Percentiles rank a stretch among this genome's conserved stretches.
Evolutionary conservation across 306 rosid species (phyloP).

Genomic region (Styphnolobium japonicum): DNA sequence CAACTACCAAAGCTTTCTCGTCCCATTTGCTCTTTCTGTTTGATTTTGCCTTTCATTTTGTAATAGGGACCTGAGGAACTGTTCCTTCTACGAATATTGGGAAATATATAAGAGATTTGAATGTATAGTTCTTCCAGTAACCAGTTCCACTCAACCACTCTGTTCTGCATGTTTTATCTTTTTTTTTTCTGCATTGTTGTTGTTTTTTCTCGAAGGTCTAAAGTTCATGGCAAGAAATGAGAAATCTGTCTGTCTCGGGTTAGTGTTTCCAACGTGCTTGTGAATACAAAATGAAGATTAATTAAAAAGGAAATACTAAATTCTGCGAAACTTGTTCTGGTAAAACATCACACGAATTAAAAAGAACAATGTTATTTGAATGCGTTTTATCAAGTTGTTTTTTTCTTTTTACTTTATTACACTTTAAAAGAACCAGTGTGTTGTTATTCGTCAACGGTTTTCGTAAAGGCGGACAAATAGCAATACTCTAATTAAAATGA

Average conservation of each 20-base stretch:
- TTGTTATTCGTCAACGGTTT: no score
- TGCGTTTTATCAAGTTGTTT: no score
- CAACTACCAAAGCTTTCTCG: neutral
- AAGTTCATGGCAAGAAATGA: neutral
- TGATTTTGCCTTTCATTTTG: neutral
- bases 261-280: neutral
- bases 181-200: neutral
- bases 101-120: neutral
- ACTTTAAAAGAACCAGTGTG: no score
- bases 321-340: no score
- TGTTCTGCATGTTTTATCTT: neutral
- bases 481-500: no score
- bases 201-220: neutral
- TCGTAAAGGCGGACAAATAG: no score
- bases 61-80: neutral
- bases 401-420: no score
- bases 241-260: neutral
- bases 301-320: no score
- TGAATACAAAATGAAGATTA: neutral
- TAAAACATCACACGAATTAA: no score
- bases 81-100: neutral
- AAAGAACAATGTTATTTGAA: no score
- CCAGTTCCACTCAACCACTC: neutral
- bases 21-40: neutral
- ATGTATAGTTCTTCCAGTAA: neutral